Conservation (phyloP, 1,284 basidiomycete species). For the Cutaneotrichosporon sp. region DNA sequence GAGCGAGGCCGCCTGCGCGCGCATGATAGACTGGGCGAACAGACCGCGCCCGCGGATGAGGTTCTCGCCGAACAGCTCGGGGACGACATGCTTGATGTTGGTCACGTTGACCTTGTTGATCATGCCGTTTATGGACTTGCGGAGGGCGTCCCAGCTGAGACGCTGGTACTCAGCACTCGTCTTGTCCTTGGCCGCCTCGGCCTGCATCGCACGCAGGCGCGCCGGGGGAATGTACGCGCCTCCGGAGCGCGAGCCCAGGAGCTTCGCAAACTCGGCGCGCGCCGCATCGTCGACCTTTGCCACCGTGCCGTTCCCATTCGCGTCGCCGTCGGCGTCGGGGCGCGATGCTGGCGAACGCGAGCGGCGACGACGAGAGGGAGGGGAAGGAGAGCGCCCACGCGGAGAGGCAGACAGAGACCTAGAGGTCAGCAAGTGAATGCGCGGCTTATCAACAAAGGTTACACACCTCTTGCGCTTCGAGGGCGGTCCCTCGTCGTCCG, state of each 20-base stretch:
- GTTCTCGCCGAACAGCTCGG: slow-evolving; percentile 91
- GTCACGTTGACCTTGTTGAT: slow-evolving; percentile 93
- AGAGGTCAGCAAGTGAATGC: not conserved
- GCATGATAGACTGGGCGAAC: slow-evolving; percentile 93
- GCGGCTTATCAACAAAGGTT: not conserved
- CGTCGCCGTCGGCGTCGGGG: slow-evolving; percentile 23
- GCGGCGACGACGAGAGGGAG: slow-evolving; percentile 48
- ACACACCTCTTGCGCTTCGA: slow-evolving; percentile 52
- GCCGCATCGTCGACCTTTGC: slow-evolving; percentile 57
- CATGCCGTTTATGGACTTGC: slow-evolving; percentile 98
- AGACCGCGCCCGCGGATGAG: slow-evolving; percentile 85
- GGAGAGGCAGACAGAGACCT: slow-evolving; percentile 50
- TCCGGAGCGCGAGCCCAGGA: slow-evolving; percentile 72
- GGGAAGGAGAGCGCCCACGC: slow-evolving; percentile 48
- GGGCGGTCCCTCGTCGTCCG: slow-evolving; percentile 32
- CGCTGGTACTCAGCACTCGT: slow-evolving; percentile 90
- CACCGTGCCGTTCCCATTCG: slow-evolving; percentile 56
- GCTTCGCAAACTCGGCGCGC: slow-evolving; percentile 73
- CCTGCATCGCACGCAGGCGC: slow-evolving; percentile 85
- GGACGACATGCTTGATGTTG: slow-evolving; percentile 96
- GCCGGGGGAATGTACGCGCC: slow-evolving; percentile 98
- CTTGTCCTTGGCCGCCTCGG: slow-evolving; percentile 79
- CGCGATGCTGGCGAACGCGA: slow-evolving; percentile 38
- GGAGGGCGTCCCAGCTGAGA: slow-evolving; percentile 94
- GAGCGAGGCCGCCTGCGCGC: slow-evolving; percentile 92